A percentile compares a stretch with the other conserved stretches of the same genome.
These are phyloP conservation scores for Podospora bellae-mahoneyi DNA, from an alignment of 495 filamentous ascomycete species.

Conservation along the genomic window DNA sequence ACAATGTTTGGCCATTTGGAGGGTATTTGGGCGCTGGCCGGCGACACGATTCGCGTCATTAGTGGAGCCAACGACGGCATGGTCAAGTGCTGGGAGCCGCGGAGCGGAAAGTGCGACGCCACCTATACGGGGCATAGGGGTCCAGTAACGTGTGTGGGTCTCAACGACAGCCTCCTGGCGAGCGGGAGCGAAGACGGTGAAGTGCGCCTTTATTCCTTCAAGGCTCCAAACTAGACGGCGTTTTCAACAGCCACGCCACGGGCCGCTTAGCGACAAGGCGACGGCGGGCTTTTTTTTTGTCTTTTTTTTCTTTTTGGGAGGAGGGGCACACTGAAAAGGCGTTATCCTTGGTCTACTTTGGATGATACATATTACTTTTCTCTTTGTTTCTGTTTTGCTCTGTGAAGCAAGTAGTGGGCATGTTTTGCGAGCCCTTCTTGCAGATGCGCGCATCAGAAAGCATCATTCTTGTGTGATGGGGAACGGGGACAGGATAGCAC, in stretches of 20 bases:
- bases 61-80: slow-evolving; percentile 88
- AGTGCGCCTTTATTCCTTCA: slow-evolving; percentile 83
- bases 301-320: background rate
- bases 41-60: slow-evolving; percentile 84
- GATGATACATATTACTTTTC: background rate
- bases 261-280: background rate
- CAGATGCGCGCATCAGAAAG: background rate
- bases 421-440: background rate
- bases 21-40: slow-evolving; percentile 91
- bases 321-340: slow-evolving; percentile 2
- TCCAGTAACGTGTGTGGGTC: slow-evolving; percentile 65
- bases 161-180: slow-evolving; percentile 81
- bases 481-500: background rate
- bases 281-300: background rate
- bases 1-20: slow-evolving; percentile 97
- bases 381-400: background rate
- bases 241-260: slow-evolving; percentile 13
- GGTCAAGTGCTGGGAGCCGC: slow-evolving; percentile 94
- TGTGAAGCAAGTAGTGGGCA: background rate
- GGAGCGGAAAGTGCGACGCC: slow-evolving; percentile 83
- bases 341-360: slow-evolving; percentile 8
- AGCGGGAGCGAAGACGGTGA: slow-evolving; percentile 92
- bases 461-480: background rate
- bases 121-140: slow-evolving; percentile 87
- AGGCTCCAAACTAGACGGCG: slow-evolving; percentile 33